Evolutionary conservation across 192 early-diverging fungal genomes (phyloP), one percentile per base, ranked within the genome.

Genomic region (Coemansia sp.): DNA sequence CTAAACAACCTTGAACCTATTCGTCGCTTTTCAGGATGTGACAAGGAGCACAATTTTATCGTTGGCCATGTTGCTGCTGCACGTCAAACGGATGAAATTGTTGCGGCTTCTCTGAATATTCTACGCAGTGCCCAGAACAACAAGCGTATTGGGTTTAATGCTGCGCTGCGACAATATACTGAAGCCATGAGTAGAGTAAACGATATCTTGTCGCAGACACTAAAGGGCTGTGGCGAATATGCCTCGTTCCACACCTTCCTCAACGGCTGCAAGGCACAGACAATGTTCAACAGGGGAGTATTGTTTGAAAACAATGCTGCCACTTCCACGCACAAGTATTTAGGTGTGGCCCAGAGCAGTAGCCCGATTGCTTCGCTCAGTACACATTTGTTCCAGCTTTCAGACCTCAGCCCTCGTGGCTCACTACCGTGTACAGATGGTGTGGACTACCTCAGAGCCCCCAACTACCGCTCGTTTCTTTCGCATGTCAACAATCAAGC

Each of bases 251-350:
- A 93, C n/a, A 93, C 94, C 1, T 96, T 93, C 73, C 92, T 96
- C 56, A 93, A 90, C 87, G 94, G 92, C 7, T 89, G 87, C 56
- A 92, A 89, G 81, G 88, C 89, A 70, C 90, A 93, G 85, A 85
- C 91, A 50, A 93, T 96, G 92, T 96, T 96, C 83, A 91, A 88
- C 63, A 83, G 89, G 26, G 93, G 94, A 31, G 90, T 96, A n/a
- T 71, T 90, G 53, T 96, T 90, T 65, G 93, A 96, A 71, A 88
- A 86, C 41, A 82, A 86, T 3, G 69, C 65, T 56, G 4, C 41
- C 25, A 3, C 57, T 83, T 25, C 54, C 68, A 26, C 85, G 86
- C 41, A 79, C 85, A 27, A 76, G 62, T 92, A 89, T 73, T 77
- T 93, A 57, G 94, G 94, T 14, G 94, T 93, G 61, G 86, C 85